A percentile compares a stretch with the other conserved stretches of the same genome.
These are phyloP conservation scores for Podaxis sp. DNA, from an alignment of 768 basidiomycete species.

Conservation along the genomic window DNA sequence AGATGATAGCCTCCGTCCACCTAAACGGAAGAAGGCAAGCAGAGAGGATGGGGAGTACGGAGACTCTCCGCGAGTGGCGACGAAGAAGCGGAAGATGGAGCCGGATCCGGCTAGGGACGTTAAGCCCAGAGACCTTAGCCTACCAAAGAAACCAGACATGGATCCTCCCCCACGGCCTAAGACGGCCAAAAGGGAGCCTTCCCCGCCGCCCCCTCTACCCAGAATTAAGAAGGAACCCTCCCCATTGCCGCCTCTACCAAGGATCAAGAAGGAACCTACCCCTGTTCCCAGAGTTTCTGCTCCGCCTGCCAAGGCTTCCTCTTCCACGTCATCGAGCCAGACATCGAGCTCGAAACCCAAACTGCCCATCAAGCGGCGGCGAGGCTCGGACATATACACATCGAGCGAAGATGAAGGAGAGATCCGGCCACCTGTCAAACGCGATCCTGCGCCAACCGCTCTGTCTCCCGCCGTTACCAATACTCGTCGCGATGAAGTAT, in stretches of 20 bases:
- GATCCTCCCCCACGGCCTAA: conserved; percentile 1
- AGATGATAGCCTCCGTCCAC: conserved; percentile 17
- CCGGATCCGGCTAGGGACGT: neutral
- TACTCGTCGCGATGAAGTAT: conserved; percentile 13
- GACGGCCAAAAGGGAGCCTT: conserved; percentile 10
- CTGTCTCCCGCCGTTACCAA: neutral
- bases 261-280: conserved; percentile 11
- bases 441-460: neutral
- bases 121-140: conserved; percentile 5
- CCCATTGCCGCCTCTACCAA: conserved; percentile 21
- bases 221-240: conserved; percentile 1
- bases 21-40: conserved; percentile 40
- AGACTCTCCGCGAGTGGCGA: conserved; percentile 12
- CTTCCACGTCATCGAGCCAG: conserved; percentile 13
- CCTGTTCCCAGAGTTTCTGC: conserved; percentile 4
- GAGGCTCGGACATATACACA: conserved; percentile 62
- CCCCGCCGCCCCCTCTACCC: conserved; percentile 17
- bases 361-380: conserved; percentile 36
- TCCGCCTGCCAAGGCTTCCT: conserved; percentile 16
- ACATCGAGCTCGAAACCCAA: conserved; percentile 6
- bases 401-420: conserved; percentile 64
- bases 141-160: conserved; percentile 36
- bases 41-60: conserved; percentile 31
- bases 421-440: conserved; percentile 6
- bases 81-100: conserved; percentile 16